phyloP scores from a whole-genome alignment of 164 flowering plant genomes.

The Chimonanthus praecox region DNA sequence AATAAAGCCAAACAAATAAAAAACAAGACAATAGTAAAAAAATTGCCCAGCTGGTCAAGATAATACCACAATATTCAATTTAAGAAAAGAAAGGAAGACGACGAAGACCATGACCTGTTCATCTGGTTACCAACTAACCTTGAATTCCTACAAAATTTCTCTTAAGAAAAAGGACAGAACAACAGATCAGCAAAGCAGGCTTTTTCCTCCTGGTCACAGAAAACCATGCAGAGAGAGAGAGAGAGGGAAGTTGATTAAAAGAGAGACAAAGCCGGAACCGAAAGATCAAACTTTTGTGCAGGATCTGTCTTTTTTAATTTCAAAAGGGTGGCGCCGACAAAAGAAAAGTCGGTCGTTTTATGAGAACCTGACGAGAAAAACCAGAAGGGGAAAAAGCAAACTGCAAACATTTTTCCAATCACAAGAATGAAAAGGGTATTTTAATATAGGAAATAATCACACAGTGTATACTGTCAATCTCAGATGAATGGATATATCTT shows the following conservation, averaged over 20 bases:
- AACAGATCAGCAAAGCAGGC: neutral
- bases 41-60: neutral
- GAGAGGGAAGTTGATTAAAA: neutral
- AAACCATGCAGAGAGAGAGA: neutral
- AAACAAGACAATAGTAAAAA: too few relatives aligned
- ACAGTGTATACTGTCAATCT: too few relatives aligned
- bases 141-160: neutral
- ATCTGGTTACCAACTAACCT: neutral
- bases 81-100: neutral
- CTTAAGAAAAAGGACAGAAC: neutral
- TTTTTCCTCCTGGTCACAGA: neutral
- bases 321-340: slow-evolving; percentile 9
- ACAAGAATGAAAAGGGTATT: too few relatives aligned
- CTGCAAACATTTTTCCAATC: too few relatives aligned
- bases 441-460: too few relatives aligned
- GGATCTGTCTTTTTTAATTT: neutral
- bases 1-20: neutral
- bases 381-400: neutral
- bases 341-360: slow-evolving; percentile 1
- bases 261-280: neutral
- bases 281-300: neutral
- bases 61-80: neutral
- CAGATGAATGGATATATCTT: too few relatives aligned
- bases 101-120: slow-evolving; percentile 2
- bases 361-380: slow-evolving; percentile 6